These are phyloP conservation scores for Hansenula sp. DNA, from an alignment of 1,139 yeast genomes.

Conservation along the genomic window DNA sequence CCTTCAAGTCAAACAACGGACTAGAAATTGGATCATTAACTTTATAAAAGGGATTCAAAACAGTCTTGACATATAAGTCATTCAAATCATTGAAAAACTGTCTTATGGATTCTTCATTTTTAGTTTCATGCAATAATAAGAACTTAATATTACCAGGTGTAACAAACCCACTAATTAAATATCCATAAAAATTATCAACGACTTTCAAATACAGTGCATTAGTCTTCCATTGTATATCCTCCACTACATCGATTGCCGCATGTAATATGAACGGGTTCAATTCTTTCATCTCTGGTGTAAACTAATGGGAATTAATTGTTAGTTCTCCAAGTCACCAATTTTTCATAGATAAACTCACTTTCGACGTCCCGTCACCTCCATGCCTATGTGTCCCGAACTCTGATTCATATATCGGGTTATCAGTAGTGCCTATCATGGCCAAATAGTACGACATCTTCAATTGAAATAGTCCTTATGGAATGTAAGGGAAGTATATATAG, in stretches of 20 bases:
- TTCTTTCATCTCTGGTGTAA: constrained; percentile 71
- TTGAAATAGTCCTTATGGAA: too few relatives aligned
- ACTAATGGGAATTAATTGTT: constrained; percentile 25
- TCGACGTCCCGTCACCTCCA: constrained; percentile 58
- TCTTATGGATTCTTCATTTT: constrained; percentile 71
- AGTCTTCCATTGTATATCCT: constrained; percentile 81
- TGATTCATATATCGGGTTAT: constrained; percentile 81
- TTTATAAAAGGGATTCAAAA: constrained; percentile 83
- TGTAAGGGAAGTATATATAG: too few relatives aligned
- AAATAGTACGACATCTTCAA: constrained; percentile 68
- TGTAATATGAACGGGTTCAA: constrained; percentile 85
- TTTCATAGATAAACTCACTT: constrained; percentile 9
- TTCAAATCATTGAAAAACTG: constrained; percentile 84
- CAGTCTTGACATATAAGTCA: constrained; percentile 81
- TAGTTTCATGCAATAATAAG: constrained; percentile 66
- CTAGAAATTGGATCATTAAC: constrained; percentile 73
- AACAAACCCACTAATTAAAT: constrained; percentile 73
- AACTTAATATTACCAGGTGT: constrained; percentile 88
- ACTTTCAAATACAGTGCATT: constrained; percentile 59
- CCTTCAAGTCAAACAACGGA: constrained; percentile 72
- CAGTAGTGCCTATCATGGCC: constrained; percentile 83
- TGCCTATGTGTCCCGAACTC: constrained; percentile 77
- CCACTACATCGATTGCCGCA: constrained; percentile 83
- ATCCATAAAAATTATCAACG: constrained; percentile 84
- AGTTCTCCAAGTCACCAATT: not conserved